These are phyloP conservation scores for Cadophora sp. DNA, from an alignment of 2,329 filamentous ascomycete genomes.

Conservation along the genomic window DNA sequence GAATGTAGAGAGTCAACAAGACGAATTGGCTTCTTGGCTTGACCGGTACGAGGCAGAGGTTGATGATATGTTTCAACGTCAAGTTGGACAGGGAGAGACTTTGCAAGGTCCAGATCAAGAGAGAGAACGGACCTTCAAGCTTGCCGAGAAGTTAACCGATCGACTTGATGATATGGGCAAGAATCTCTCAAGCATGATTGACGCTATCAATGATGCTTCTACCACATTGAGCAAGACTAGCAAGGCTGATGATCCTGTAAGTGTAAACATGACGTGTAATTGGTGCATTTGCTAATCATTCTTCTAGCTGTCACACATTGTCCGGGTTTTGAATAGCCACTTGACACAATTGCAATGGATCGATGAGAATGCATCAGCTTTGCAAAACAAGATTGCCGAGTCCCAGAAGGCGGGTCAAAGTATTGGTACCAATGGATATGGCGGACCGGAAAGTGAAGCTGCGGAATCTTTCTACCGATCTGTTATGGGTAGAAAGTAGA, in stretches of 20 bases:
- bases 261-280: constrained; percentile 44
- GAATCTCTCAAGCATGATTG: constrained; percentile 94
- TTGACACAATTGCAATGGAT: constrained; percentile 93
- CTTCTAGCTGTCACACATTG: constrained; percentile 85
- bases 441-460: constrained; percentile 69
- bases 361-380: constrained; percentile 79
- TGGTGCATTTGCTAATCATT: constrained; percentile 19
- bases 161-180: constrained; percentile 92
- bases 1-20: constrained; percentile 89
- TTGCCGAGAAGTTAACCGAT: constrained; percentile 91
- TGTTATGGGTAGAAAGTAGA: constrained; percentile 76
- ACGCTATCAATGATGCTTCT: constrained; percentile 96
- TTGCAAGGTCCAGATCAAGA: constrained; percentile 92
- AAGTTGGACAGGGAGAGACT: constrained; percentile 76
- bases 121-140: constrained; percentile 93
- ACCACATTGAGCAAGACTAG: constrained; percentile 85
- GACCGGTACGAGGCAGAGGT: constrained; percentile 92
- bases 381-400: constrained; percentile 82
- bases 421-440: constrained; percentile 59
- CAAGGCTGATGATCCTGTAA: constrained; percentile 86
- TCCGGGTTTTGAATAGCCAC: constrained; percentile 92
- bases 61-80: constrained; percentile 83
- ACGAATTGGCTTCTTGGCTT: constrained; percentile 86
- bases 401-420: constrained; percentile 81
- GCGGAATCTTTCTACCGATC: constrained; percentile 92